These are phyloP conservation scores for Aspergillus sparsus DNA, from an alignment of 495 filamentous ascomycete genomes.

Conservation along the genomic window DNA sequence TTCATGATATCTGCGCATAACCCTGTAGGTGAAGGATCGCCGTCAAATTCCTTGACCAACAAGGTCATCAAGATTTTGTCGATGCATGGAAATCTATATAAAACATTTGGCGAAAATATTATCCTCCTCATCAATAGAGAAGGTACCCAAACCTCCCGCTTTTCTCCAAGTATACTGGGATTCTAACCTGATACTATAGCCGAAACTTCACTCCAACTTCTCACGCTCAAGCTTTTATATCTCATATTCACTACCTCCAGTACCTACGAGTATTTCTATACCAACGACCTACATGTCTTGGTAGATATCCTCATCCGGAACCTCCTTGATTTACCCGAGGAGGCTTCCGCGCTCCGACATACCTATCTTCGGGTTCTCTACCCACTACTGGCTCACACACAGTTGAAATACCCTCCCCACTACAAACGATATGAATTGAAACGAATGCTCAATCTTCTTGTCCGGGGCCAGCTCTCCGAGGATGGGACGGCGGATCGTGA, in stretches of 20 bases:
- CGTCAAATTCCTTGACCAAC: conserved; percentile 69
- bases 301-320: conserved; percentile 97
- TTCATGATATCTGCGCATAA: conserved; percentile 81
- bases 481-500: conserved; percentile 36
- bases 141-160: conserved; percentile 47
- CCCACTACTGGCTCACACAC: conserved; percentile 86
- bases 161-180: conserved; percentile 7
- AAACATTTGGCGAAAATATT: conserved; percentile 97
- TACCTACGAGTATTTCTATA: conserved; percentile 98
- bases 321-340: conserved; percentile 84
- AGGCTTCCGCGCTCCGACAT: conserved; percentile 77
- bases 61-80: conserved; percentile 89
- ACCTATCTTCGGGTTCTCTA: conserved; percentile 98
- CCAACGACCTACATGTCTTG: conserved; percentile 91
- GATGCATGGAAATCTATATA: conserved; percentile 73
- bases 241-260: conserved; percentile 87
- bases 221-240: conserved; percentile 94
- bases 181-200: conserved; percentile 39
- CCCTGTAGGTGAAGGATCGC: conserved; percentile 41
- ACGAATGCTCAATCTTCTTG: conserved; percentile 69
- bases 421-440: conserved; percentile 91
- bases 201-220: conserved; percentile 86
- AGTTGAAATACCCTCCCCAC: conserved; percentile 77
- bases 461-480: conserved; percentile 39
- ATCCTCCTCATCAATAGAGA: conserved; percentile 95